Percentiles rank a stretch among this genome's conserved stretches.
These are phyloP conservation scores for Alternaria longipes DNA, from an alignment of 2,329 filamentous ascomycete species.

Conservation along the genomic window DNA sequence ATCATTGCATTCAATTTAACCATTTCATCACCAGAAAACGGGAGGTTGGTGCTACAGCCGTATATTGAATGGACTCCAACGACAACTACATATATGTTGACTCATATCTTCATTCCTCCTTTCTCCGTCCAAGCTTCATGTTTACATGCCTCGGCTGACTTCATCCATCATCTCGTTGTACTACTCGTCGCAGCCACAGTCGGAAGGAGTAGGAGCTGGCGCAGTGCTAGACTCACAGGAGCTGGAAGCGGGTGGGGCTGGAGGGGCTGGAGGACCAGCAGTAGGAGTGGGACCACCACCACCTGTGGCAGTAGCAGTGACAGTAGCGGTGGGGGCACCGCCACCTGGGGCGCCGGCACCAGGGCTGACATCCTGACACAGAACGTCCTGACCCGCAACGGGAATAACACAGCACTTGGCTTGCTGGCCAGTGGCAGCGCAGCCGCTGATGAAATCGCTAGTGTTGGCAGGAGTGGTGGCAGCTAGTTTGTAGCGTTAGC, in stretches of 20 bases:
- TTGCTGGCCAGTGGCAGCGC: constrained; percentile 13
- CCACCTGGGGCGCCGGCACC: constrained; percentile 4
- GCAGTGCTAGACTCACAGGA: background rate
- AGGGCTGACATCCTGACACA: constrained; percentile 20
- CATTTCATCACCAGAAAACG: background rate
- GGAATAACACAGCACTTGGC: constrained; percentile 22
- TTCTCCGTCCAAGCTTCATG: background rate
- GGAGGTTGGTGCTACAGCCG: background rate
- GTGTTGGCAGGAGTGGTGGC: constrained; percentile 4
- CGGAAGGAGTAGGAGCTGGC: constrained; percentile 3
- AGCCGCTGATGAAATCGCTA: constrained; percentile 10
- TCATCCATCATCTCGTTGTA: background rate
- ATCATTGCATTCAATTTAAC: background rate
- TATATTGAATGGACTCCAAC: background rate
- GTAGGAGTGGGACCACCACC: background rate
- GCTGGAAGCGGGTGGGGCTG: background rate
- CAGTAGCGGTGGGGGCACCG: background rate
- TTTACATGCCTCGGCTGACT: background rate
- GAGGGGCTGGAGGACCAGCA: background rate
- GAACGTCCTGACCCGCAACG: constrained; percentile 11
- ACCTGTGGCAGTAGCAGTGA: background rate
- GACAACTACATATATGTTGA: constrained; percentile 1
- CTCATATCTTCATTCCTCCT: background rate
- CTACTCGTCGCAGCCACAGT: constrained; percentile 4
- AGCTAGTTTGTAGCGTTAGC: constrained; percentile 3